Evolutionary conservation across 2,329 filamentous ascomycete genomes (phyloP), one percentile per base, ranked within the genome.

Genomic region (Atkinsonella texensis): DNA sequence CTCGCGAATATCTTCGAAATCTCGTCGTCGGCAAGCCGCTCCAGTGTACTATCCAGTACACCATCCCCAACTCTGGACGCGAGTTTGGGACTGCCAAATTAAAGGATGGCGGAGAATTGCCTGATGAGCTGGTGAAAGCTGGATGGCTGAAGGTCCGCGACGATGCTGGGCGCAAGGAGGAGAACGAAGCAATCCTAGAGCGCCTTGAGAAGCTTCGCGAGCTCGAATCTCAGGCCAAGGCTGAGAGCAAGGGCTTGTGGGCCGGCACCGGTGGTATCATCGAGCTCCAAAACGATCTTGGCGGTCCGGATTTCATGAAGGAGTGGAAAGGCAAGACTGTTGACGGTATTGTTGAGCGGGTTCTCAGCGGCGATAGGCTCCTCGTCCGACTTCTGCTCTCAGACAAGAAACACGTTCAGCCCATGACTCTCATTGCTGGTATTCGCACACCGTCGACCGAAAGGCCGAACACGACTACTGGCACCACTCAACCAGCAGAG

Each of bases 121-220:
- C 93, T 17, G 89, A 97, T 57, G 81, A 87, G 56, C 78, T 86
- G 53, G 81, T 97, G 57, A 83, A 88, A 63, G 87, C 89, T 61
- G 93, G 93, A 58, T 96, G 90, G 89, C 73, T 89, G 56, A 95
- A 93, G 71, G 79, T 98, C 54, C 83, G 93, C 57, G 93, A 98
- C 62, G 93, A 98, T 68, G 90, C 91, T 53, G 90, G 89, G 55
- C 84, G 85, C 58, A 93, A 91, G 64, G 90, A 96, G 58, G 89
- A 96, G 53, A 83, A 84, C 2, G 86, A 93, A 53, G 84, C 89
- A 49, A 76, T 84, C 9, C 74, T 78, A 31, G 71, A 83, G 56
- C 78, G 85, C 54, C 74, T 98, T 23, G 85, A 94, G 60, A 84
- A 81, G 60, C 79, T 98, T 54, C 84, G 88, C 59, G 76, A 76